Conservation (phyloP, 169 alveolate species). For the Plasmodium gonderi region DNA sequence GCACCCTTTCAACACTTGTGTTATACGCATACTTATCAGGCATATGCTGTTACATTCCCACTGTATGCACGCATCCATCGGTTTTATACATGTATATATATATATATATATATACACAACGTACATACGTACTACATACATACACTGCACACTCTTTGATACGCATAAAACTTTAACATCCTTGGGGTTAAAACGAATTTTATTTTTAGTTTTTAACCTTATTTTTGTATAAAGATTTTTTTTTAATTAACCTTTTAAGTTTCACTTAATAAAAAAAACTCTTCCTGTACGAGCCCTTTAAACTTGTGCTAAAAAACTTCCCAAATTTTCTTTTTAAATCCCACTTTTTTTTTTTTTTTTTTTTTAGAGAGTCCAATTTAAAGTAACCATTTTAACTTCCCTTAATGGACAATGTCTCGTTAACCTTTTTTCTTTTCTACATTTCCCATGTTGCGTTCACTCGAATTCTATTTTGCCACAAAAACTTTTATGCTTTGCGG, state of each 20-base stretch:
- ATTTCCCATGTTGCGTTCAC: too few species aligned
- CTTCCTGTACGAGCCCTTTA: neutral
- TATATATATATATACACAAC: neutral
- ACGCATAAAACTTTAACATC: neutral
- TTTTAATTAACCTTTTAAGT: neutral
- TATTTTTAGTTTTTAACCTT: neutral
- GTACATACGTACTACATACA: too few species aligned
- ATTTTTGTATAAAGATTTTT: neutral
- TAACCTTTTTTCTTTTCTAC: too few species aligned
- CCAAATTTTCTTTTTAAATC: neutral
- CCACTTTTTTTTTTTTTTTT: too few species aligned
- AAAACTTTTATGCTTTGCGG: neutral
- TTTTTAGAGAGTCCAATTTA: too few species aligned
- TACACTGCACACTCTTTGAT: too few species aligned
- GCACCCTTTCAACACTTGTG: neutral
- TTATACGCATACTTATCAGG: neutral
- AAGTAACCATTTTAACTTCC: too few species aligned
- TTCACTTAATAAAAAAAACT: neutral
- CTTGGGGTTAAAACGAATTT: neutral
- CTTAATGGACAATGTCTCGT: too few species aligned
- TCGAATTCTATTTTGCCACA: too few species aligned
- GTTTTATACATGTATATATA: neutral
- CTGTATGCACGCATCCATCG: neutral
- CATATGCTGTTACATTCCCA: neutral
- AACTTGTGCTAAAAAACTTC: neutral